Percentiles rank a stretch among this genome's conserved stretches.
These are phyloP conservation scores for Trametes gibbosa DNA, from an alignment of 768 basidiomycete species.

Conservation along the genomic window DNA sequence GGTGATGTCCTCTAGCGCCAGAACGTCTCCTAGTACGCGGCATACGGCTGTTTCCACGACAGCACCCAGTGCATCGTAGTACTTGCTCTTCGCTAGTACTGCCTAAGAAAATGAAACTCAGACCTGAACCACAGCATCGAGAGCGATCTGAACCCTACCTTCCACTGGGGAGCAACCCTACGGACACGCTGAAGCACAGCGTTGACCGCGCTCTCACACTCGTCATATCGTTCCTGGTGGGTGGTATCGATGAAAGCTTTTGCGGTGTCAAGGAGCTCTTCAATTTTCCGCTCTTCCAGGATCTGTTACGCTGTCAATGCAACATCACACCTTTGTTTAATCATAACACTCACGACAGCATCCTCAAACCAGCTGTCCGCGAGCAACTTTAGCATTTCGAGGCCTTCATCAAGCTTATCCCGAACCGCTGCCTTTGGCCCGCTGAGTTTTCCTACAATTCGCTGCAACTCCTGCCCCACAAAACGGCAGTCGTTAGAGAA, in stretches of 20 bases:
- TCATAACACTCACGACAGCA: constrained; percentile 53
- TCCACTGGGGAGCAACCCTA: constrained; percentile 60
- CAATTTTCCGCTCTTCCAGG: constrained; percentile 43
- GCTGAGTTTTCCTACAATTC: constrained; percentile 26
- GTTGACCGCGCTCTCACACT: constrained; percentile 68
- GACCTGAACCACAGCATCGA: background rate
- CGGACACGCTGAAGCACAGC: constrained; percentile 63
- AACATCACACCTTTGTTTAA: too few relatives aligned
- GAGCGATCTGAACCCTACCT: constrained; percentile 47
- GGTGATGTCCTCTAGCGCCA: constrained; percentile 81
- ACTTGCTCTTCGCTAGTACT: constrained; percentile 67
- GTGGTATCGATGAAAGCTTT: constrained; percentile 67
- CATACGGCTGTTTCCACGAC: constrained; percentile 67
- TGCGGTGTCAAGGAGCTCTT: constrained; percentile 50
- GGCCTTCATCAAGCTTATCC: constrained; percentile 52
- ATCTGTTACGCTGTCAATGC: constrained; percentile 36
- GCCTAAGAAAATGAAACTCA: constrained; percentile 39
- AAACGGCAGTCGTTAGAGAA: constrained; percentile 83
- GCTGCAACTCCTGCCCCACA: constrained; percentile 52
- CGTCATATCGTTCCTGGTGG: constrained; percentile 72
- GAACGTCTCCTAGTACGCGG: constrained; percentile 66
- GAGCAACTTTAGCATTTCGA: constrained; percentile 48
- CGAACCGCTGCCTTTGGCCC: constrained; percentile 28
- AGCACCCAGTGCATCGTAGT: constrained; percentile 68
- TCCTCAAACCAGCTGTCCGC: constrained; percentile 72